phyloP scores from a whole-genome alignment of 768 basidiomycete species.

The Chiua virens region DNA sequence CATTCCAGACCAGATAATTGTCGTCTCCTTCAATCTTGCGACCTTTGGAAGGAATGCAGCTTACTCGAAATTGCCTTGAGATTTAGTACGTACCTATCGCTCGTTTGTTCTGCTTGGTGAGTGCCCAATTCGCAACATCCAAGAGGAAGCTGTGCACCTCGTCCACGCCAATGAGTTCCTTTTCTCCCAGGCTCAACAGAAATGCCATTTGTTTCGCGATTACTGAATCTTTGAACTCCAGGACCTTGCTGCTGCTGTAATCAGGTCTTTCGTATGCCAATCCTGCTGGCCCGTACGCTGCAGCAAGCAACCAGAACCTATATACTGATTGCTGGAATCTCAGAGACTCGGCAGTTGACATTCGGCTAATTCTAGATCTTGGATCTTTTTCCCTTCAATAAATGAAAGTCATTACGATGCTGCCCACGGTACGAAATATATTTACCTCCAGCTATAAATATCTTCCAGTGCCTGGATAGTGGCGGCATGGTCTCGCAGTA shows the following conservation, averaged over 20 bases:
- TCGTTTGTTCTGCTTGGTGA: neutral
- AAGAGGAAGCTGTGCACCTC: conserved; percentile 20
- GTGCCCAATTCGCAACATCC: conserved; percentile 17
- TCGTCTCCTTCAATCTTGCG: neutral
- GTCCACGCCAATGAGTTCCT: conserved; percentile 21
- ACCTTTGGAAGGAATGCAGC: neutral
- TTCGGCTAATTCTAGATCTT: conserved; percentile 26
- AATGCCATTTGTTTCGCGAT: conserved; percentile 1
- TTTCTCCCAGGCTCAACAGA: conserved; percentile 9
- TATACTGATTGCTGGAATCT: conserved; percentile 33
- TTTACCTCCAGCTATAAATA: conserved; percentile 41
- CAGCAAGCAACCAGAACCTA: conserved; percentile 26
- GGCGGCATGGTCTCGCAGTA: conserved; percentile 25
- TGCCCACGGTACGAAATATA: neutral
- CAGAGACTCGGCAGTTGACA: conserved; percentile 32
- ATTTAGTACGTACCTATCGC: neutral
- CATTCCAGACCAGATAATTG: conserved; percentile 14
- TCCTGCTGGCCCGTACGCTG: conserved; percentile 3
- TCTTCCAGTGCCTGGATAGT: conserved; percentile 34
- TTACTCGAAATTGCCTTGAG: neutral
- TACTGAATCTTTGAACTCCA: conserved; percentile 7
- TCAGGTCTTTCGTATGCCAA: neutral
- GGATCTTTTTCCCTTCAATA: conserved; percentile 39
- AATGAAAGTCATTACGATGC: neutral
- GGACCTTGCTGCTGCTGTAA: neutral